These are phyloP conservation scores for Phragmites australis DNA, from an alignment of 176 grass and related monocot genomes.

Conservation along the genomic window DNA sequence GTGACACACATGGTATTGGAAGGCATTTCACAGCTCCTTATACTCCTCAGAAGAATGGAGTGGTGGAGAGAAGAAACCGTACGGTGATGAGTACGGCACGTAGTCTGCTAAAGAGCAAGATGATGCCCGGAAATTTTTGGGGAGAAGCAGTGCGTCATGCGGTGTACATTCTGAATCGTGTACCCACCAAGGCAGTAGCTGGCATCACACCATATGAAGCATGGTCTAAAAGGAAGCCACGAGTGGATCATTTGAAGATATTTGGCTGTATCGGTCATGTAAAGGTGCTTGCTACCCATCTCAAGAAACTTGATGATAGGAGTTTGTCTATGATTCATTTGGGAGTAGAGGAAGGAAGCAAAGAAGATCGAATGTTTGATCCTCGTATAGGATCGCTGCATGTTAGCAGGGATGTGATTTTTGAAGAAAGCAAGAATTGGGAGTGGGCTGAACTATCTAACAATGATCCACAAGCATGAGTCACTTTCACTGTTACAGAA, in stretches of 20 bases:
- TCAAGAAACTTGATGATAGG: neutral
- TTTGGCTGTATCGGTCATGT: neutral
- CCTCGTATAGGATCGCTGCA: too few species aligned
- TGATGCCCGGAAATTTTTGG: accelerated
- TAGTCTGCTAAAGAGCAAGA: neutral
- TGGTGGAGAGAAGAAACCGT: too few species aligned
- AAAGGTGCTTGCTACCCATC: neutral
- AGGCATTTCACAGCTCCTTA: neutral
- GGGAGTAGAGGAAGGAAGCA: too few species aligned
- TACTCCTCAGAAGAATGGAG: too few species aligned
- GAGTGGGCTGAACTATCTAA: too few species aligned
- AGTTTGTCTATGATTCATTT: too few species aligned
- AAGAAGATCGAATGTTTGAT: too few species aligned
- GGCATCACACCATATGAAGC: neutral
- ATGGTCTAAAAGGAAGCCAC: neutral
- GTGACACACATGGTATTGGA: accelerated
- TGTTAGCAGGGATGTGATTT: too few species aligned
- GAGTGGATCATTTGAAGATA: neutral
- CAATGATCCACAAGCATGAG: too few species aligned
- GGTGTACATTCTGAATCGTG: neutral
- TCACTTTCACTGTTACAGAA: too few species aligned
- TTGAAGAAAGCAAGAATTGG: too few species aligned
- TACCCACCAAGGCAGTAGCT: neutral
- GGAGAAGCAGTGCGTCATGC: neutral
- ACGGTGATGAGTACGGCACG: accelerated